These are phyloP conservation scores for Euptelea pleiosperma DNA, from an alignment of 164 flowering plant genomes.

Conservation along the genomic window DNA sequence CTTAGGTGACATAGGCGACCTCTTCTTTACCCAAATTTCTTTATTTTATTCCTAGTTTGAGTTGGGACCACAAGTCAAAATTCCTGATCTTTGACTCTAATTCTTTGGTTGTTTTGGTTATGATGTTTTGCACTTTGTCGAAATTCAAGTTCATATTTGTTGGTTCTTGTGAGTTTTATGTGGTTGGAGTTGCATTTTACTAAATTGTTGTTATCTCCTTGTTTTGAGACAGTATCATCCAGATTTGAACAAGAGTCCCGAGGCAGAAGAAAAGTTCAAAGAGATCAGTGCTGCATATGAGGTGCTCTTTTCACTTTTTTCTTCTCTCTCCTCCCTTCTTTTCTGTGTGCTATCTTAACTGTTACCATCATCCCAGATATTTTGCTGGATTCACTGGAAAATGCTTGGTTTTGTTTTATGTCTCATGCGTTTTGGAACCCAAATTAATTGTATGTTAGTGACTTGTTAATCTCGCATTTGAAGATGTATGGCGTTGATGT, in stretches of 20 bases:
- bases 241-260: constrained; percentile 80
- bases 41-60: background rate
- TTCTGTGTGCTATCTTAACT: too few species aligned
- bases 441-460: background rate
- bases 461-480: background rate
- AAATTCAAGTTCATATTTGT: background rate
- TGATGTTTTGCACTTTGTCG: background rate
- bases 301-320: constrained; percentile 41
- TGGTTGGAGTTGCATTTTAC: background rate
- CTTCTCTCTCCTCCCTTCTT: background rate
- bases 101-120: background rate
- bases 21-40: background rate
- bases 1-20: too few species aligned
- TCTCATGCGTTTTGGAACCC: background rate
- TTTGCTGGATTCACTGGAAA: constrained; percentile 2
- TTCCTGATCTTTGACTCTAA: background rate
- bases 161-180: background rate
- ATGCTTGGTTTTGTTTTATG: background rate
- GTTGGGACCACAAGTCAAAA: background rate
- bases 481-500: constrained; percentile 3
- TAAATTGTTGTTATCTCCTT: constrained; percentile 1
- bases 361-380: too few species aligned
- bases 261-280: constrained; percentile 92
- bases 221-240: constrained; percentile 77
- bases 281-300: constrained; percentile 98